These are phyloP conservation scores for Ogataea salicorniae DNA, from an alignment of 805 yeast genomes.

Conservation along the genomic window DNA sequence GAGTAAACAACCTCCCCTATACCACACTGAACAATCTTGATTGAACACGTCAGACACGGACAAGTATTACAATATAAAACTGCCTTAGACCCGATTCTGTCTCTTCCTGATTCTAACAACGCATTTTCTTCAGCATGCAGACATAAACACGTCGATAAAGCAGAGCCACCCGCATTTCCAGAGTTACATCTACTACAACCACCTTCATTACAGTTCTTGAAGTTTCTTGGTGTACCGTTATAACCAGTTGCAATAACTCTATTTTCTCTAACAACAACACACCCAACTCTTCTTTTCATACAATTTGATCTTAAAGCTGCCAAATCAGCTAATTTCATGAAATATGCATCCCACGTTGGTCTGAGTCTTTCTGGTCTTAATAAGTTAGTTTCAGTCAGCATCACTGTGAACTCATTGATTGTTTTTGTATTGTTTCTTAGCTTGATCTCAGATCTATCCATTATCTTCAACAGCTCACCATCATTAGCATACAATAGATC, in stretches of 20 bases:
- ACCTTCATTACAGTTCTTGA: conserved; percentile 88
- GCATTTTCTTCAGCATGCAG: conserved; percentile 98
- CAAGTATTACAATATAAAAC: conserved; percentile 91
- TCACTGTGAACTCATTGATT: conserved; percentile 32
- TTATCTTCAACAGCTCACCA: conserved; percentile 34
- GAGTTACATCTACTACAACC: conserved; percentile 89
- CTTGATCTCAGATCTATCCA: conserved; percentile 48
- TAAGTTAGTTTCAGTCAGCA: conserved; percentile 38
- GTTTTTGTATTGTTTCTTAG: conserved; percentile 47
- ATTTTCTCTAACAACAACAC: conserved; percentile 82
- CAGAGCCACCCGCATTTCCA: conserved; percentile 57
- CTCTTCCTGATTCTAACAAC: conserved; percentile 87
- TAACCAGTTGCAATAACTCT: conserved; percentile 95
- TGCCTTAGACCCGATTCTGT: conserved; percentile 60
- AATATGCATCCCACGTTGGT: conserved; percentile 95
- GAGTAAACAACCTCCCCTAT: conserved; percentile 89
- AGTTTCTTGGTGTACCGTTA: conserved; percentile 92
- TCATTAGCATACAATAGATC: conserved; percentile 4
- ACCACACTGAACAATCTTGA: conserved; percentile 92
- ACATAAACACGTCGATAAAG: conserved; percentile 81
- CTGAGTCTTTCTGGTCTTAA: conserved; percentile 57
- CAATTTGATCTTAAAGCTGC: conserved; percentile 93
- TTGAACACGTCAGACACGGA: conserved; percentile 94
- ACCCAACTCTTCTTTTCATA: conserved; percentile 96
- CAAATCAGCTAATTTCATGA: conserved; percentile 87